phyloP scores from a whole-genome alignment of 1,284 basidiomycete species.

The Peniophora sp. region DNA sequence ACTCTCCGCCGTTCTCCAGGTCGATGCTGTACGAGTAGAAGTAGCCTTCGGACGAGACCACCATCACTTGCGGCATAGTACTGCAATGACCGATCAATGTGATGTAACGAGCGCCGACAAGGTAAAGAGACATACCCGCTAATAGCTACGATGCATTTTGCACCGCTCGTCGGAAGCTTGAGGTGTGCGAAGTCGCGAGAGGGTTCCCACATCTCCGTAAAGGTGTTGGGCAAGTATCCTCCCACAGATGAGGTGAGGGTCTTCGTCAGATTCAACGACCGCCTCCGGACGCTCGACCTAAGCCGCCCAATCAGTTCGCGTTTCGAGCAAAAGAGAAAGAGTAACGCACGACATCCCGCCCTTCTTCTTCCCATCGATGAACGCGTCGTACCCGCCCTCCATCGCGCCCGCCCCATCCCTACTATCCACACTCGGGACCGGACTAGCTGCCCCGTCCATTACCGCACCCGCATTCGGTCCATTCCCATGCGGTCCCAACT shows the following conservation, averaged over 20 bases:
- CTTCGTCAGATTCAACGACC: constrained; percentile 76
- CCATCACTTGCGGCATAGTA: constrained; percentile 95
- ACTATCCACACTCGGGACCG: constrained; percentile 59
- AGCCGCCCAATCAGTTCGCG: not conserved
- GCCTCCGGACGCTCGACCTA: constrained; percentile 56
- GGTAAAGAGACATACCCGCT: constrained; percentile 55
- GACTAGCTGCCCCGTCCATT: constrained; percentile 33
- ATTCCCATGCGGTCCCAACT: constrained; percentile 42
- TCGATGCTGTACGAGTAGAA: constrained; percentile 97
- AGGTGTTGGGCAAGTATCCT: constrained; percentile 82
- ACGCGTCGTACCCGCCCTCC: constrained; percentile 72
- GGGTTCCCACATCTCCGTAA: constrained; percentile 98
- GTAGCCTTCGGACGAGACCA: constrained; percentile 90
- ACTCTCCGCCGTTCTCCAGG: constrained; percentile 94
- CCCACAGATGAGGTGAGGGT: constrained; percentile 78
- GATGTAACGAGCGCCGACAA: not conserved
- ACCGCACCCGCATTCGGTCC: constrained; percentile 4
- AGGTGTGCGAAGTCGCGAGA: constrained; percentile 91
- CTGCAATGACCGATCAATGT: constrained; percentile 35
- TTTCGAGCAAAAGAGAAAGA: not conserved
- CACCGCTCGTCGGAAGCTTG: constrained; percentile 77
- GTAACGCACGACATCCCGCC: constrained; percentile 44
- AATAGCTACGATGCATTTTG: constrained; percentile 78
- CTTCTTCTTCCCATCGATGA: constrained; percentile 52
- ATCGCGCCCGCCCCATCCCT: constrained; percentile 45